Evolutionary conservation across 306 rosid species (phyloP).

Genomic region (Delonix regia): DNA sequence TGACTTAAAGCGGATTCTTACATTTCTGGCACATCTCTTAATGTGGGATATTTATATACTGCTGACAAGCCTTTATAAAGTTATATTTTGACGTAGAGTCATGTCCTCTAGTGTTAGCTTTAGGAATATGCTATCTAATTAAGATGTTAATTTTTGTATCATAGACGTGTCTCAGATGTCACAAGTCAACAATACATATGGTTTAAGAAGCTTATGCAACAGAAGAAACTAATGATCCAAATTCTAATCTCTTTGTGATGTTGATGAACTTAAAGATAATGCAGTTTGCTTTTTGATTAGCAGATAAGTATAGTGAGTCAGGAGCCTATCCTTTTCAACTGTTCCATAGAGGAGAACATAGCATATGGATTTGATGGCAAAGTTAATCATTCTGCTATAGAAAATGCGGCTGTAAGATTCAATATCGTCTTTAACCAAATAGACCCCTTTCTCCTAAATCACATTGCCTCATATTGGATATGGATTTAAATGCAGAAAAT

Average conservation of each 20-base stretch:
- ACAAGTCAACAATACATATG: not conserved
- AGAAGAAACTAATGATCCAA: conserved; percentile 25
- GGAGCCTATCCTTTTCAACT: conserved; percentile 80
- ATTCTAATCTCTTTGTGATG: conserved; percentile 15
- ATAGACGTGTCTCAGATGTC: not conserved
- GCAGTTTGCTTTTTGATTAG: conserved; percentile 30
- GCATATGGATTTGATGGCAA: conserved; percentile 79
- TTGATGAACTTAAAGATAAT: conserved; percentile 17
- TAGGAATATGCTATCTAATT: not conserved
- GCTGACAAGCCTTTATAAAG: not conserved
- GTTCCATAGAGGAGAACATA: conserved; percentile 82
- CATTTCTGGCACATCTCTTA: not conserved
- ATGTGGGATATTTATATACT: conserved; percentile 14
- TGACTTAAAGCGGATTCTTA: not conserved
- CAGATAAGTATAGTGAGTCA: conserved; percentile 87
- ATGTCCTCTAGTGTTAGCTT: not conserved
- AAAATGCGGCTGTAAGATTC: conserved; percentile 70
- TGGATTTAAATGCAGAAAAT: conserved; percentile 60
- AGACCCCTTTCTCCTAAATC: conserved; percentile 9
- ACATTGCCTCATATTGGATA: conserved; percentile 17
- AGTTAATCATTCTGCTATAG: conserved; percentile 50
- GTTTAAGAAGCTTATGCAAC: conserved; percentile 20
- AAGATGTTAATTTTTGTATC: conserved; percentile 14
- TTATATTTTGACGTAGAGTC: conserved; percentile 7
- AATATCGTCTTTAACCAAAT: not conserved